Evolutionary conservation across 108 stramenopile genomes (phyloP), one percentile per base, ranked within the genome.

Genomic region (Cyclotella kingstonii): DNA sequence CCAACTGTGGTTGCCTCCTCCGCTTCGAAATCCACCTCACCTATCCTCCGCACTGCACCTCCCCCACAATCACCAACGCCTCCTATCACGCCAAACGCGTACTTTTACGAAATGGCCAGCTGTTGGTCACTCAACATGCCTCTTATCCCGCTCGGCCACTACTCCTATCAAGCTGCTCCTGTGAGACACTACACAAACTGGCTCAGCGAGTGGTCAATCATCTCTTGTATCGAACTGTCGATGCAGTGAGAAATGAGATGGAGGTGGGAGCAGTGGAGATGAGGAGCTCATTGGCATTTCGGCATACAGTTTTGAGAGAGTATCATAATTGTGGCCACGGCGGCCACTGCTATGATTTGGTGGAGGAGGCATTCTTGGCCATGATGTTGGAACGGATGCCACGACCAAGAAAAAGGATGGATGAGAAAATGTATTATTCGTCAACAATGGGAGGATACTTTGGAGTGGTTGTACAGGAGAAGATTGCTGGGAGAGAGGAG

Each of bases 351-450:
- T 87, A 82, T 51, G 90, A 91, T 70, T 58, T 91, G 11, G 80
- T 91, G n/a, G 90, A 91, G 59, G 90, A 86, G 54, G 77, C 86
- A 1, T 54, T 84, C 19, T 73, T 82, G 3, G 80, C 84, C 33
- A 79, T 84, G 77, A 42, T 86, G 51, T 42, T 60, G 33, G 73
- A 74, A 29, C 73, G 73, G 9, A 34, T 40, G 30, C 42, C 54
- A n/a, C 8, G 28, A 12, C 53, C 57, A 0, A 30, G 73, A 31
- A 65, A 60, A 35, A 58, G 66, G n/a, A 19, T 41, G 9, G 29
- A 14, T 11, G 58, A 30, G 0, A 58, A 65, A n/a, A n/a, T n/a
- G n/a, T 54, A 47, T 0, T 74, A 50, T 46, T 66, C 64, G 29
- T 52, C 73, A 0, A 74, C 73, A 5, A 45, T 74, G 73, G 73